Conservation (phyloP, 768 basidiomycete species). For the Udeniomyces megalosporus region DNA sequence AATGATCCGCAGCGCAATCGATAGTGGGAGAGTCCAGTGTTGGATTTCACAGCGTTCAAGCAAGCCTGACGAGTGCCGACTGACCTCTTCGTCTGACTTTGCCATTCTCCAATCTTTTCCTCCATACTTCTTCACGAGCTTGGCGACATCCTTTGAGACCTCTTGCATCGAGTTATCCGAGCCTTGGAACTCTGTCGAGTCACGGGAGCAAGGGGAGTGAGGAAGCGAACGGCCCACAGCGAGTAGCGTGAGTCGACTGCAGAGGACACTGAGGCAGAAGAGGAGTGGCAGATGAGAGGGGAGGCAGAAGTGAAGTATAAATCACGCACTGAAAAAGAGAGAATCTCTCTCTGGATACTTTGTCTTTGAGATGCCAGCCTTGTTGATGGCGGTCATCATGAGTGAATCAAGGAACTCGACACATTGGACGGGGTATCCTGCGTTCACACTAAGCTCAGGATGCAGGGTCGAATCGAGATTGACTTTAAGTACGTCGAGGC, state of each 20-base stretch:
- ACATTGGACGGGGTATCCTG: constrained; percentile 12
- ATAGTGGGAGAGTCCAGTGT: too few species aligned
- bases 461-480: constrained; percentile 22
- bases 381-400: constrained; percentile 11
- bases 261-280: too few species aligned
- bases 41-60: too few species aligned
- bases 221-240: constrained; percentile 35
- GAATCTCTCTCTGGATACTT: constrained; percentile 58
- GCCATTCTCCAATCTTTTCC: constrained; percentile 58
- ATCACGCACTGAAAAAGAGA: constrained; percentile 51
- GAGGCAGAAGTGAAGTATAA: too few species aligned
- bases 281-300: too few species aligned
- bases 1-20: too few species aligned
- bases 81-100: constrained; percentile 35
- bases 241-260: too few species aligned
- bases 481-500: constrained; percentile 53
- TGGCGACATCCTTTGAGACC: constrained; percentile 43
- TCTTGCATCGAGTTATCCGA: constrained; percentile 40
- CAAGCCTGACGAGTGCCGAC: too few species aligned
- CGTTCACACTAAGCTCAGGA: not conserved
- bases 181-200: constrained; percentile 16
- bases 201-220: not conserved
- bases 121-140: constrained; percentile 50
- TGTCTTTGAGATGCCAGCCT: constrained; percentile 3
- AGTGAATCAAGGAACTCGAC: constrained; percentile 49